These are phyloP conservation scores for Pezicula neosporulosa DNA, from an alignment of 2,329 filamentous ascomycete genomes.

Conservation along the genomic window DNA sequence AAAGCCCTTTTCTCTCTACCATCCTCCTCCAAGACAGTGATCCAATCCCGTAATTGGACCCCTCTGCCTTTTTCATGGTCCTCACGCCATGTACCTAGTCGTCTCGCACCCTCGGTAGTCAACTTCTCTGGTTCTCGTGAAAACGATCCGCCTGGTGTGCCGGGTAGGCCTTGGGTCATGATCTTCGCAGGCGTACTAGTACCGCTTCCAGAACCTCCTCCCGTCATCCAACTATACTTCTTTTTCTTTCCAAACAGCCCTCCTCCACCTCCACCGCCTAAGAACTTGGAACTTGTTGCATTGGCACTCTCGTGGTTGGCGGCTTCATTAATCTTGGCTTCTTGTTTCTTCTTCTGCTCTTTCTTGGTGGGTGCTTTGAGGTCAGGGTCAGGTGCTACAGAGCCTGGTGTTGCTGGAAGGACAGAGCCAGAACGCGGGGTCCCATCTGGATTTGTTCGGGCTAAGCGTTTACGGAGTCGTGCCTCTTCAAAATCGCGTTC, in stretches of 20 bases:
- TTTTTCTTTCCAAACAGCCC: slow-evolving; percentile 58
- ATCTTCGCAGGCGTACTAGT: slow-evolving; percentile 42
- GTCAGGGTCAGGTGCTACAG: slow-evolving; percentile 58
- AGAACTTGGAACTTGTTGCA: slow-evolving; percentile 73
- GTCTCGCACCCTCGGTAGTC: slow-evolving; percentile 56
- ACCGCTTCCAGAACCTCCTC: slow-evolving; percentile 46
- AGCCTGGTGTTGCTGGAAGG: slow-evolving; percentile 58
- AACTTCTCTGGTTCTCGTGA: slow-evolving; percentile 36
- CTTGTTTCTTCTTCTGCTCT: slow-evolving; percentile 74
- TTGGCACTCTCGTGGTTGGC: slow-evolving; percentile 81
- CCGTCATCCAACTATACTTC: slow-evolving; percentile 74
- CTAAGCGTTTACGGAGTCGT: slow-evolving; percentile 63
- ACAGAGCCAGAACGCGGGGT: slow-evolving; percentile 45
- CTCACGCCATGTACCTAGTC: slow-evolving; percentile 74
- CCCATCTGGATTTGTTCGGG: slow-evolving; percentile 51
- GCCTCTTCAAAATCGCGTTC: slow-evolving; percentile 73
- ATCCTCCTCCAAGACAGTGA: slow-evolving; percentile 76
- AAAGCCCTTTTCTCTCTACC: slow-evolving; percentile 63
- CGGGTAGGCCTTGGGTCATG: slow-evolving; percentile 29
- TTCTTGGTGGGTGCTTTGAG: slow-evolving; percentile 82
- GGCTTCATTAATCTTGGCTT: slow-evolving; percentile 70
- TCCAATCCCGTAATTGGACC: slow-evolving; percentile 81
- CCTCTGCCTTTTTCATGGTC: slow-evolving; percentile 71
- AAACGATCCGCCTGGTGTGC: slow-evolving; percentile 31
- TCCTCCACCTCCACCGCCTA: slow-evolving; percentile 62